These are phyloP conservation scores for Immersiporthe knoxdaviesiana DNA, from an alignment of 2,329 filamentous ascomycete genomes.

Conservation along the genomic window DNA sequence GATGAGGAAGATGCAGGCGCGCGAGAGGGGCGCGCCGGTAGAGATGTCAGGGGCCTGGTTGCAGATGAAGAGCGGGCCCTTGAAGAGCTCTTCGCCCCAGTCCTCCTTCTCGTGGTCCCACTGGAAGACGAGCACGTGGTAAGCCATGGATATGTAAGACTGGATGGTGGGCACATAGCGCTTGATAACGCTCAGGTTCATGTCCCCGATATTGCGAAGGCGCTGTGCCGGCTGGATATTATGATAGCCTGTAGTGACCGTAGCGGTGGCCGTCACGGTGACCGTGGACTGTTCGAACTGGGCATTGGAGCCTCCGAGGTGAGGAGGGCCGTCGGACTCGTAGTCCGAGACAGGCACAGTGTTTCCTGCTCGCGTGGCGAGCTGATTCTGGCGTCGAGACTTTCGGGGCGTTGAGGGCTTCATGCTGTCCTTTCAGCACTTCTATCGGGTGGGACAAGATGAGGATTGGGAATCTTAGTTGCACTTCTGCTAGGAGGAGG, in stretches of 20 bases:
- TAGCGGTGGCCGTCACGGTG: constrained; percentile 6
- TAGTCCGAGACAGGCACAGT: constrained; percentile 60
- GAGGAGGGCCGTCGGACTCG: constrained; percentile 59
- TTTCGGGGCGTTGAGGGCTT: constrained; percentile 47
- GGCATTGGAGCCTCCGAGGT: constrained; percentile 36
- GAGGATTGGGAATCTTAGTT: background rate
- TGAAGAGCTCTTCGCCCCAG: constrained; percentile 86
- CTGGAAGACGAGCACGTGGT: constrained; percentile 84
- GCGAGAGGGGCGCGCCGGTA: constrained; percentile 40
- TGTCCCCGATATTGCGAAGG: constrained; percentile 74
- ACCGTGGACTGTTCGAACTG: constrained; percentile 46
- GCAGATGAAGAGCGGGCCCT: constrained; percentile 90
- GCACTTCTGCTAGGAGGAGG: background rate
- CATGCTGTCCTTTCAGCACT: too few relatives aligned
- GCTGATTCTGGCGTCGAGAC: constrained; percentile 35
- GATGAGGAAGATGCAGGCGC: constrained; percentile 69
- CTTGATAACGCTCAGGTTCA: constrained; percentile 83
- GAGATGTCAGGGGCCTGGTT: constrained; percentile 53
- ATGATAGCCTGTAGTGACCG: constrained; percentile 66
- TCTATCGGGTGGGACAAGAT: background rate
- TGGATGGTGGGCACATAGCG: constrained; percentile 78
- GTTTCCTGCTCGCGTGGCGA: constrained; percentile 40
- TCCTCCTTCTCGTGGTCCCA: constrained; percentile 66
- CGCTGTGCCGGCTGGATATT: constrained; percentile 57
- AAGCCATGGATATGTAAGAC: constrained; percentile 76